These are phyloP conservation scores for Cardamine chenopodiifolia DNA, from an alignment of 345 rosid species.

Conservation along the genomic window DNA sequence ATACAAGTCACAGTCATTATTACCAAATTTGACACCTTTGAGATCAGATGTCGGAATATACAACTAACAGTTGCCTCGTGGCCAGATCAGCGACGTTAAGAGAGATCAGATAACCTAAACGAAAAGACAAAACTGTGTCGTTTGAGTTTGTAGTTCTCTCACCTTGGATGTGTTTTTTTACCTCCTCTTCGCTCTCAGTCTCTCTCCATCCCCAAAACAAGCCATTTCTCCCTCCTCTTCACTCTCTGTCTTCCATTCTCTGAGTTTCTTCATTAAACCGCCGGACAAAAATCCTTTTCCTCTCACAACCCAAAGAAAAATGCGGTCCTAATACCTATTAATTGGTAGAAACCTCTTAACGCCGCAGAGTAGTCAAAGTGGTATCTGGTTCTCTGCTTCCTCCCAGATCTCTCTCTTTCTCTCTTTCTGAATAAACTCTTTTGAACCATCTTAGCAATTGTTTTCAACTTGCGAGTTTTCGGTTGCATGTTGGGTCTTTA, in stretches of 20 bases:
- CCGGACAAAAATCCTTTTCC: constrained; percentile 27
- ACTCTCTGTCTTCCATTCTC: constrained; percentile 21
- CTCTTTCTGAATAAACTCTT: constrained; percentile 13
- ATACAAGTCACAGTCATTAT: constrained; percentile 18
- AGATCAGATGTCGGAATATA: constrained; percentile 28
- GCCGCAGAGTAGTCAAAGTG: constrained; percentile 28
- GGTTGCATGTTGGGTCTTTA: constrained; percentile 42
- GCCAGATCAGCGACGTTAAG: not conserved
- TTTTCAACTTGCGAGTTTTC: not conserved
- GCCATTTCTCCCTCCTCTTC: constrained; percentile 30
- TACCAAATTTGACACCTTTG: constrained; percentile 35
- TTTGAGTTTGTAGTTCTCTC: constrained; percentile 28
- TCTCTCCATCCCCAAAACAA: constrained; percentile 28
- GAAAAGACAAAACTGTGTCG: constrained; percentile 33
- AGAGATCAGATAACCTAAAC: constrained; percentile 24
- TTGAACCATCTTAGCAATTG: constrained; percentile 9
- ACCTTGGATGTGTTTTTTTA: constrained; percentile 27
- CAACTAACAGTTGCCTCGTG: constrained; percentile 32
- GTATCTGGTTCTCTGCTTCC: constrained; percentile 36
- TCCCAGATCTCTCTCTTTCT: constrained; percentile 40
- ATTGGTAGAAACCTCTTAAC: not conserved
- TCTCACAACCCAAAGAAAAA: not conserved
- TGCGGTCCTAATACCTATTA: constrained; percentile 16
- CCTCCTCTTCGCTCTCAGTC: constrained; percentile 35
- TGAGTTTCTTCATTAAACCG: constrained; percentile 27